Evolutionary conservation across 208 protist species (phyloP).

Genomic region (Wallacemonas sp.): DNA sequence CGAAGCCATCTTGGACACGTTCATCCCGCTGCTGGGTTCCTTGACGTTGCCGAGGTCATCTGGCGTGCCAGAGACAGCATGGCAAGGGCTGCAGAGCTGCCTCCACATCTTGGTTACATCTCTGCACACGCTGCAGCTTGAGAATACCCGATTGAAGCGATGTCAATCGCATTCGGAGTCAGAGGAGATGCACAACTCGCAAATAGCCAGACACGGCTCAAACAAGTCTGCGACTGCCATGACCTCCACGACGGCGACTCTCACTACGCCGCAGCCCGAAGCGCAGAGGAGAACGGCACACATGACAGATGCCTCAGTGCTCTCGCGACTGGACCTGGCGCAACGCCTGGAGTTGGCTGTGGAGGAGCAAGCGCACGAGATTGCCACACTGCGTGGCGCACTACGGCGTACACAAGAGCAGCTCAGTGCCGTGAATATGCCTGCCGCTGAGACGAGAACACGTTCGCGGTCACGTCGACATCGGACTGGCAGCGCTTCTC

Average conservation of each 20-base stretch:
- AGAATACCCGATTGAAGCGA: not conserved
- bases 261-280: too few species aligned
- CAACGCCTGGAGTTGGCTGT: not conserved
- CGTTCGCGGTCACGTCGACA: too few species aligned
- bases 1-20: too few species aligned
- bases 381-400: not conserved
- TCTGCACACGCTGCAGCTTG: not conserved
- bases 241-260: too few species aligned
- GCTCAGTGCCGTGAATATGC: too few species aligned
- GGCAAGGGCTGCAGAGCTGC: conserved; percentile 5
- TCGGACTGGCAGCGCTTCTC: too few species aligned
- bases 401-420: not conserved
- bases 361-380: conserved; percentile 14
- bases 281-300: too few species aligned
- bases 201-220: too few species aligned
- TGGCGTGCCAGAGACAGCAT: too few species aligned
- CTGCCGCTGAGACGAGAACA: too few species aligned
- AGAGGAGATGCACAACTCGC: not conserved
- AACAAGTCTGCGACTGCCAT: too few species aligned
- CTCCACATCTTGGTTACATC: not conserved
- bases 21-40: not conserved
- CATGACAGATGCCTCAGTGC: too few species aligned
- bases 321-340: not conserved
- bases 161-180: not conserved
- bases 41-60: not conserved